Conservation (phyloP, 2,329 filamentous ascomycete genomes). For the Sporothrix euskadiensis region DNA sequence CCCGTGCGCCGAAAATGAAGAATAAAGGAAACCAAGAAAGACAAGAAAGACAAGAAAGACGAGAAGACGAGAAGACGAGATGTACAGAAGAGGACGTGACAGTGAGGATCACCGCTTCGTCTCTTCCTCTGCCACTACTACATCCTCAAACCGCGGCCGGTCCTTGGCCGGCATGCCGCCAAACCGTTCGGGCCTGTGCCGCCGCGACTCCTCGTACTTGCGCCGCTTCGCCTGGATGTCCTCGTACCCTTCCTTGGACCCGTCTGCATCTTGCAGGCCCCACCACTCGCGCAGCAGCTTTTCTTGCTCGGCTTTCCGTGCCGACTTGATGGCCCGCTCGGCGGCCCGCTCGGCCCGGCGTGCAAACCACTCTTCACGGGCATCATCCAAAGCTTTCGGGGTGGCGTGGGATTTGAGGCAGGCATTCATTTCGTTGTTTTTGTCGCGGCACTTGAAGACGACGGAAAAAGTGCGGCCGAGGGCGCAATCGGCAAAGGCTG, state of each 20-base stretch:
- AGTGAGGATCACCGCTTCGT: not conserved
- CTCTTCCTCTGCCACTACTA: not conserved
- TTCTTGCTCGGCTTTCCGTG: conserved; percentile 62
- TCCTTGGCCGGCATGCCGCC: conserved; percentile 53
- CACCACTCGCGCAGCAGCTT: conserved; percentile 68
- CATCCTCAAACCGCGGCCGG: conserved; percentile 36
- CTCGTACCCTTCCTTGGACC: conserved; percentile 56
- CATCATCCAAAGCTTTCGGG: conserved; percentile 79
- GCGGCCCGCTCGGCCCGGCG: conserved; percentile 68
- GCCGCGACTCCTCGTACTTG: conserved; percentile 55
- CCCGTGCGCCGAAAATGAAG: conserved; percentile 17
- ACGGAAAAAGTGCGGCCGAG: conserved; percentile 82
- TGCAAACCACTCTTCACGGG: conserved; percentile 91
- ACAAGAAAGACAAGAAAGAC: not conserved
- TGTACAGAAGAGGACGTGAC: not conserved
- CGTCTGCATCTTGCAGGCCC: conserved; percentile 53
- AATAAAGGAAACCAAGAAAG: not conserved
- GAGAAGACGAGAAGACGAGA: not conserved
- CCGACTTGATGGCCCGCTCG: conserved; percentile 65
- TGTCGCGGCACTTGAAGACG: conserved; percentile 78
- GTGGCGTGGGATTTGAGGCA: conserved; percentile 91
- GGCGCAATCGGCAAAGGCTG: conserved; percentile 91
- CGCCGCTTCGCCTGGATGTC: conserved; percentile 48
- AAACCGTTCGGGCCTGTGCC: conserved; percentile 55
- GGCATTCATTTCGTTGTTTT: conserved; percentile 84